These are phyloP conservation scores for Evernia prunastri DNA, from an alignment of 495 filamentous ascomycete species.

Conservation along the genomic window DNA sequence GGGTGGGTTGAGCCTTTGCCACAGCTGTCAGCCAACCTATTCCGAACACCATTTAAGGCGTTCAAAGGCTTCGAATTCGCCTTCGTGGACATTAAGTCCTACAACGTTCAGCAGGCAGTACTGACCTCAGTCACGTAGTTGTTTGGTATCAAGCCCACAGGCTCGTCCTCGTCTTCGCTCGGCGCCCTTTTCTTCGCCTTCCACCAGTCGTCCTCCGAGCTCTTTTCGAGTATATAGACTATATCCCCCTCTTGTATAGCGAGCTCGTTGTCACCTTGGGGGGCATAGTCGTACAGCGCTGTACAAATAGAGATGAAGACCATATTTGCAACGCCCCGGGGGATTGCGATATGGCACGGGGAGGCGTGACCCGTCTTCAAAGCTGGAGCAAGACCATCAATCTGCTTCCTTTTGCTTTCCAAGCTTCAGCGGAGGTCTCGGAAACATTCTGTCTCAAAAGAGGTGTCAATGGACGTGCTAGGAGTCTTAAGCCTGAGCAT, in stretches of 20 bases:
- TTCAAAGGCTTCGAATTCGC: neutral
- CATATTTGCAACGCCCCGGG: conserved; percentile 37
- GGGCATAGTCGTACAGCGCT: conserved; percentile 88
- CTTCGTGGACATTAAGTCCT: neutral
- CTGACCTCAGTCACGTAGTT: conserved; percentile 97
- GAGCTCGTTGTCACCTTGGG: conserved; percentile 84
- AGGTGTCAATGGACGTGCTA: neutral
- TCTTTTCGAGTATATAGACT: conserved; percentile 88
- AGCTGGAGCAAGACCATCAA: neutral
- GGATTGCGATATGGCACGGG: conserved; percentile 1
- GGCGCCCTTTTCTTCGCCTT: conserved; percentile 94
- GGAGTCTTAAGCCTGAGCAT: neutral
- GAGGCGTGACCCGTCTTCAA: neutral
- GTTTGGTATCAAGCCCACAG: conserved; percentile 83
- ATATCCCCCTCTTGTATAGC: conserved; percentile 83
- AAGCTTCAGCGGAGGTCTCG: neutral
- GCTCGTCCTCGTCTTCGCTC: conserved; percentile 89
- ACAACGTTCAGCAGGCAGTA: neutral
- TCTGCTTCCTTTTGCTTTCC: conserved; percentile 14
- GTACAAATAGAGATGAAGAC: conserved; percentile 86
- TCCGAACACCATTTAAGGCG: neutral
- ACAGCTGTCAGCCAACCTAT: conserved; percentile 23
- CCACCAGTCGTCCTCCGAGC: conserved; percentile 91
- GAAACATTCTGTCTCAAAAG: neutral
- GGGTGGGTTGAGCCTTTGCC: conserved; percentile 60